Evolutionary conservation across 169 alveolate genomes (phyloP).

Genomic region (Plasmodium vivax): DNA sequence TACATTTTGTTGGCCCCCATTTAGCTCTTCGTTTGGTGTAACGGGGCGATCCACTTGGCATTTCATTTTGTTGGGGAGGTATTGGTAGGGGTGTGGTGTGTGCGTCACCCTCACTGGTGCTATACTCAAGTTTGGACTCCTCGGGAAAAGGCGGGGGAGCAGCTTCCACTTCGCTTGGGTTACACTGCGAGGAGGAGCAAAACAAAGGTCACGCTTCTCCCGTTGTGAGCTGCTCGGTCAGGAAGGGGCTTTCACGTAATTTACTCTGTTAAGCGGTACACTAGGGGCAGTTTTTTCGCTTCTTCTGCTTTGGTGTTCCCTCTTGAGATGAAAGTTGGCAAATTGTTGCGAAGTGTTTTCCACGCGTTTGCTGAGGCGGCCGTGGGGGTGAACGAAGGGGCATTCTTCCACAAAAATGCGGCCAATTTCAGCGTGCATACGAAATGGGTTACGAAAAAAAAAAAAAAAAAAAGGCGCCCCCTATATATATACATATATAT

Average conservation of each 20-base stretch:
- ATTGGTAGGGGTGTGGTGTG: not conserved
- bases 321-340: not conserved
- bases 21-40: not conserved
- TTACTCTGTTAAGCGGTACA: not conserved
- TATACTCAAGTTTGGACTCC: not conserved
- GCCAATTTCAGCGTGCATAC: not conserved
- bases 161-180: not conserved
- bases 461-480: not conserved
- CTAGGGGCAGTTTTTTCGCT: not conserved
- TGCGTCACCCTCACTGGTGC: not conserved
- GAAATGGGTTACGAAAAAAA: not conserved
- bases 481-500: not conserved
- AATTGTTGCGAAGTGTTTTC: not conserved
- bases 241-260: not conserved
- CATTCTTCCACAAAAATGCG: not conserved
- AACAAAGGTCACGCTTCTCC: not conserved
- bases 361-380: not conserved
- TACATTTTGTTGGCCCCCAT: not conserved
- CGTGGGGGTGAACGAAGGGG: not conserved
- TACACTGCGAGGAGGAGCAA: not conserved
- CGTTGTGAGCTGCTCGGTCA: not conserved
- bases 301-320: not conserved
- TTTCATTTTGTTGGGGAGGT: not conserved
- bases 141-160: not conserved
- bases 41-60: conserved; percentile 48